These are phyloP conservation scores for Collariella sp. DNA, from an alignment of 495 filamentous ascomycete species.

Conservation along the genomic window DNA sequence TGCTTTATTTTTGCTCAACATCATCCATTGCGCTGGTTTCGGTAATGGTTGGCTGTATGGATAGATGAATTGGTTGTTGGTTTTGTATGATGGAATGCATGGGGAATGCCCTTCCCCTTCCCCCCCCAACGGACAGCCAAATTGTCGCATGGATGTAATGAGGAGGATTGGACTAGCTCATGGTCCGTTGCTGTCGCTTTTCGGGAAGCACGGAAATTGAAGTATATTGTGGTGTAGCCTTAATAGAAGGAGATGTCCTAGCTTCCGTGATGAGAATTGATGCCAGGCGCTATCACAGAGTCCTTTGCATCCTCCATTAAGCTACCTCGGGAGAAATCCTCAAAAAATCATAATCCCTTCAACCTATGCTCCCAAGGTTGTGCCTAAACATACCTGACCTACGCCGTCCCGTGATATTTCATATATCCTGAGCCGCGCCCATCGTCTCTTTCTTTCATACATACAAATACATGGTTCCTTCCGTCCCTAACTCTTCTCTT, in stretches of 20 bases:
- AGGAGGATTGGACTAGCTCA: background rate
- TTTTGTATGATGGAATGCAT: background rate
- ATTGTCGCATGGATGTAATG: constrained; percentile 6
- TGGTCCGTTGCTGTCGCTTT: no score
- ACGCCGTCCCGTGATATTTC: constrained; percentile 3
- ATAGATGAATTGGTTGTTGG: background rate
- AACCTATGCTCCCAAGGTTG: background rate
- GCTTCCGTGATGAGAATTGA: no score
- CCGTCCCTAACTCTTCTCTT: background rate
- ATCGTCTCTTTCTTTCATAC: background rate
- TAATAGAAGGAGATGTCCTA: no score
- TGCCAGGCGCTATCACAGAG: no score
- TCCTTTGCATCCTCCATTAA: no score
- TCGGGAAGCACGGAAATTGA: no score
- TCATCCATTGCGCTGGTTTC: background rate
- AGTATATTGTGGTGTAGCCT: no score
- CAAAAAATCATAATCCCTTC: background rate
- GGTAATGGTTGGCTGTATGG: background rate
- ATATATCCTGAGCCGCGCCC: background rate
- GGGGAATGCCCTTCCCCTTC: no score
- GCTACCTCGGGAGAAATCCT: background rate
- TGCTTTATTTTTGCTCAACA: background rate
- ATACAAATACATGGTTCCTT: background rate
- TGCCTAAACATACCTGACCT: background rate
- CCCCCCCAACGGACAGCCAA: no score